These are phyloP conservation scores for Telopea speciosissima DNA, from an alignment of 177 flowering plant genomes.

Conservation along the genomic window DNA sequence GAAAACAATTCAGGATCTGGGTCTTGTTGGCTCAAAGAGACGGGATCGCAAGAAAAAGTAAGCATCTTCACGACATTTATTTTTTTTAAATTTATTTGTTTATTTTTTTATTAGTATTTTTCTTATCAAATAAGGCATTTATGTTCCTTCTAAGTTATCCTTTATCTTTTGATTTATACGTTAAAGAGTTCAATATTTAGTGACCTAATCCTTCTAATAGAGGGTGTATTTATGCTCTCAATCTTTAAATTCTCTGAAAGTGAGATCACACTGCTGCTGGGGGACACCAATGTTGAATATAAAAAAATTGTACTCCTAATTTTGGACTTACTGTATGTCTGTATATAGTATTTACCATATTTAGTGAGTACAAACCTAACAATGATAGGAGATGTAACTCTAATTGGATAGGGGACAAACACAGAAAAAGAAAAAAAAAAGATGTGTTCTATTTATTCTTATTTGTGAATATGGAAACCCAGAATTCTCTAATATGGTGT, in stretches of 20 bases:
- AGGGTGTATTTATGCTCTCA: too few relatives aligned
- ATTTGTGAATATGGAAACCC: background rate
- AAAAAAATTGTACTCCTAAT: too few relatives aligned
- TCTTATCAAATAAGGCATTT: too few relatives aligned
- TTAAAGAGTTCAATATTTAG: background rate
- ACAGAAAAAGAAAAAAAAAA: background rate
- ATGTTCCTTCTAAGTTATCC: background rate
- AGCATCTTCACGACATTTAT: conserved; percentile 5
- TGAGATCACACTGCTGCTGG: too few relatives aligned
- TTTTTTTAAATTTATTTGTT: background rate
- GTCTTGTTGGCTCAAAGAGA: conserved; percentile 29
- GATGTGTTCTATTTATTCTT: background rate
- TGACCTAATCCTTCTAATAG: too few relatives aligned
- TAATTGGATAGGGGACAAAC: background rate
- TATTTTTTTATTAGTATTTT: too few relatives aligned
- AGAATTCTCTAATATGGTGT: background rate
- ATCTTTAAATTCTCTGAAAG: too few relatives aligned
- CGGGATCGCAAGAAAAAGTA: conserved; percentile 67
- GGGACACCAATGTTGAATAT: background rate
- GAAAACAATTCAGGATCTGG: conserved; percentile 14
- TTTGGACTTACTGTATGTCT: background rate
- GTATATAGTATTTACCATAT: background rate
- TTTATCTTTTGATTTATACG: background rate
- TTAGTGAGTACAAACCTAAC: background rate
- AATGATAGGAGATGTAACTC: background rate